These are phyloP conservation scores for Tribonema minus DNA, from an alignment of 108 stramenopile species.

Conservation along the genomic window DNA sequence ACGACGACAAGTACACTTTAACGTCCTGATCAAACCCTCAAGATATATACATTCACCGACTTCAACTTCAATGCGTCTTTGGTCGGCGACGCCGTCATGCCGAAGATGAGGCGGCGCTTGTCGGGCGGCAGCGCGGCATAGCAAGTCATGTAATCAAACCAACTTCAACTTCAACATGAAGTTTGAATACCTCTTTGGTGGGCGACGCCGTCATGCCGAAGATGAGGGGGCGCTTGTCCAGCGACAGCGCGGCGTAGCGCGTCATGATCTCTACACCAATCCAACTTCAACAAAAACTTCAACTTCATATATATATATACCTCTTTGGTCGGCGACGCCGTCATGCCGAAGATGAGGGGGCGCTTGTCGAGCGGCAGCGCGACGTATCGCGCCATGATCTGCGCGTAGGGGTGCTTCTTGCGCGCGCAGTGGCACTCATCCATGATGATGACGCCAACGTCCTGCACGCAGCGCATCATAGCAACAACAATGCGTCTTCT, in stretches of 20 bases:
- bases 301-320: background rate
- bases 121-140: constrained; percentile 3
- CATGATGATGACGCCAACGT: constrained; percentile 30
- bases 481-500: too few species aligned
- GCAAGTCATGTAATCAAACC: constrained; percentile 9
- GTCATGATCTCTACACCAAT: constrained; percentile 1
- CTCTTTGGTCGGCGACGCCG: constrained; percentile 29
- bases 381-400: constrained; percentile 28
- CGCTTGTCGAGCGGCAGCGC: background rate
- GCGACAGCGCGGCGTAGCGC: constrained; percentile 6
- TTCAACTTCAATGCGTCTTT: too few species aligned
- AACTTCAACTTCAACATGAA: too few species aligned
- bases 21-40: too few species aligned
- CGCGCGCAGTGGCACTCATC: constrained; percentile 48
- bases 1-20: too few species aligned
- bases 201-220: constrained; percentile 50
- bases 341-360: constrained; percentile 43
- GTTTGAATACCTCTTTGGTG: background rate
- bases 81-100: constrained; percentile 46
- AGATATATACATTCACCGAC: too few species aligned
- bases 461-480: too few species aligned
- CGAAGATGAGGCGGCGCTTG: too few species aligned
- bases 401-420: constrained; percentile 44
- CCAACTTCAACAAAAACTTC: too few species aligned
- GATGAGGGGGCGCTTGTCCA: too few species aligned